phyloP scores from a whole-genome alignment of 2,329 filamentous ascomycete genomes.

The Sporothrix mexicana region DNA sequence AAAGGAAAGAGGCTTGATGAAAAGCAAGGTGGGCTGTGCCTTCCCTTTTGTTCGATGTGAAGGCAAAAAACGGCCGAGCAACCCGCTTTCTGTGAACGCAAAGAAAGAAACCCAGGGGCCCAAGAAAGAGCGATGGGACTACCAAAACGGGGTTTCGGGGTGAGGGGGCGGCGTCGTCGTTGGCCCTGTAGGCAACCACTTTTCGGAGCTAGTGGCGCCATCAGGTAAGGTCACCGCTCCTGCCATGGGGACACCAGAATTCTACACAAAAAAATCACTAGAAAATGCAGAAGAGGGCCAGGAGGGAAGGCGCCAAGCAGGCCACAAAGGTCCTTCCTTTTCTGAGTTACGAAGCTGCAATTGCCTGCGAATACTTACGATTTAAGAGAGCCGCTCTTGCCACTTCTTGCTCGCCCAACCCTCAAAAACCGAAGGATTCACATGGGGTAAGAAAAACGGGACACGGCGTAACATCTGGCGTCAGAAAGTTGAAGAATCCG shows the following conservation, averaged over 20 bases:
- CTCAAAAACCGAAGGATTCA: conserved; percentile 2
- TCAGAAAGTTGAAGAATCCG: conserved; percentile 14
- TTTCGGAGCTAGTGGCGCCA: conserved; percentile 17
- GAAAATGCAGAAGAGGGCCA: not conserved
- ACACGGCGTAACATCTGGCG: conserved; percentile 29
- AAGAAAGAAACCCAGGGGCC: not conserved
- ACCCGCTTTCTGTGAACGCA: not conserved
- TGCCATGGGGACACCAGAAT: not conserved
- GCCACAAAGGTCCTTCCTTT: too few species aligned
- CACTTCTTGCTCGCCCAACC: too few species aligned
- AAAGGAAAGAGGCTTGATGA: not conserved
- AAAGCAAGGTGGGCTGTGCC: conserved; percentile 26
- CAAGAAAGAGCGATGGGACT: too few species aligned
- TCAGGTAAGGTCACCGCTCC: not conserved
- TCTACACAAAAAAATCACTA: not conserved
- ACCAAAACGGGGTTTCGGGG: not conserved
- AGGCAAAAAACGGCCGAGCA: conserved; percentile 20
- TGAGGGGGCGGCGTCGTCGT: conserved; percentile 1
- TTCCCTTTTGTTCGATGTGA: conserved; percentile 33
- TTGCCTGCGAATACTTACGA: too few species aligned
- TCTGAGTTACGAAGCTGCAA: too few species aligned
- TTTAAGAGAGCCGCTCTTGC: not conserved
- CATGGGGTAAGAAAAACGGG: conserved; percentile 22
- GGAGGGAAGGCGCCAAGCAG: too few species aligned
- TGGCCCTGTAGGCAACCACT: conserved; percentile 24